These are phyloP conservation scores for Sambucus nigra DNA, from an alignment of 129 eudicot species.

Conservation along the genomic window DNA sequence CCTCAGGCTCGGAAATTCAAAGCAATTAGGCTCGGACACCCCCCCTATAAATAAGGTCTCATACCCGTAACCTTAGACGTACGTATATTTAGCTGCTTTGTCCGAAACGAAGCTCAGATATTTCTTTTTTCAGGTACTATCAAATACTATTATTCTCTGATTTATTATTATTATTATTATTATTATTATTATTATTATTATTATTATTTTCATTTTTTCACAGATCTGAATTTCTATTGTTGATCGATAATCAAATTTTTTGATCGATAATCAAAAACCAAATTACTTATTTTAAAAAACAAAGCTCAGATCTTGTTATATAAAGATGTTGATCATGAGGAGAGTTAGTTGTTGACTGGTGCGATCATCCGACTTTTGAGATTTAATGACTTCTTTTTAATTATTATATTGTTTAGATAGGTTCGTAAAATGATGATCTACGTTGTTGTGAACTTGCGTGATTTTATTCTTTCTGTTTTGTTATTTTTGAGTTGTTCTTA, in stretches of 20 bases:
- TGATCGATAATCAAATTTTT: neutral
- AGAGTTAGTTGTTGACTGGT: neutral
- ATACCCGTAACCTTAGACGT: neutral
- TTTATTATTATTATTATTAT: neutral
- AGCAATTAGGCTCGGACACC: slow-evolving; percentile 15
- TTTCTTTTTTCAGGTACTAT: neutral
- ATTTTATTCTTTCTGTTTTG: too few relatives aligned
- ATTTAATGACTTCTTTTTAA: neutral
- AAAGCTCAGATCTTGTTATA: neutral
- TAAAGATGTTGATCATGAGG: neutral
- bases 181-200: neutral
- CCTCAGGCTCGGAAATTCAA: slow-evolving; percentile 11
- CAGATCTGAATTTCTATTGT: neutral
- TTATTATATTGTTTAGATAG: too few relatives aligned
- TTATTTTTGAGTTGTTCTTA: neutral
- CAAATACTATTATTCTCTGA: neutral
- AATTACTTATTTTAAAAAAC: neutral
- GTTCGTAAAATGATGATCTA: neutral
- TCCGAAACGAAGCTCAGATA: slow-evolving; percentile 6
- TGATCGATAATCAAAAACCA: neutral
- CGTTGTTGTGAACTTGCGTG: neutral
- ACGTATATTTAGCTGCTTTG: neutral
- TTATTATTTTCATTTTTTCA: neutral
- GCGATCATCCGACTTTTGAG: neutral
- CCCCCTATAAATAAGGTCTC: slow-evolving; percentile 15